Percentiles rank a stretch among this genome's conserved stretches.
phyloP scores from a whole-genome alignment of 2,329 filamentous ascomycete genomes.

The Pochonia chlamydosporia region DNA sequence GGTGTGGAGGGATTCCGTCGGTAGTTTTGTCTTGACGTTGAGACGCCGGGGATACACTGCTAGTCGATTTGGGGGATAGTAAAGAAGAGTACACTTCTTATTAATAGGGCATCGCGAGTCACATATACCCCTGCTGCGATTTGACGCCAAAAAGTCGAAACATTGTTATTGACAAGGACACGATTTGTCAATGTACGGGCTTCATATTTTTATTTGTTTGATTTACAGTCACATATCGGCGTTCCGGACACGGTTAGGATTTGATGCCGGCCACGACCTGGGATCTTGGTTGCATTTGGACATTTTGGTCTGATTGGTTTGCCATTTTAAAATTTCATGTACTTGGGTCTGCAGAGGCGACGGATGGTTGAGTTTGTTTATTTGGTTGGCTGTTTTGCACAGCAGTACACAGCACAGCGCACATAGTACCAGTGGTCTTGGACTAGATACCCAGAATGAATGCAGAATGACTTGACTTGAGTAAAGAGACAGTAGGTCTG shows the following conservation, averaged over 20 bases:
- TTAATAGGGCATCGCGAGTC: too few relatives aligned
- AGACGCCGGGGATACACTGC: neutral
- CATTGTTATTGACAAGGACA: too few relatives aligned
- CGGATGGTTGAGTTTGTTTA: neutral
- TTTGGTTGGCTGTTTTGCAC: neutral
- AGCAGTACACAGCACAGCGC: neutral
- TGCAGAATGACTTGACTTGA: neutral
- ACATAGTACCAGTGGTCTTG: neutral
- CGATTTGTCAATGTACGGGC: too few relatives aligned
- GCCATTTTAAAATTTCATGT: too few relatives aligned
- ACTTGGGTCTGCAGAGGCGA: too few relatives aligned
- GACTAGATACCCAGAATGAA: slow-evolving; percentile 8
- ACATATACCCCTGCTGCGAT: too few relatives aligned
- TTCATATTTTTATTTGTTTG: too few relatives aligned
- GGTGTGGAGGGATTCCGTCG: slow-evolving; percentile 35
- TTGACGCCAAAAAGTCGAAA: too few relatives aligned
- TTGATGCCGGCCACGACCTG: neutral
- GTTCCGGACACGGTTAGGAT: neutral
- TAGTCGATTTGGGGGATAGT: neutral
- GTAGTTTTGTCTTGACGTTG: slow-evolving; percentile 1
- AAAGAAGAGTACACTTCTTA: too few relatives aligned
- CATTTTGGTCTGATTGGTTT: too few relatives aligned
- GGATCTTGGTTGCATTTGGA: neutral
- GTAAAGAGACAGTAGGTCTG: too few relatives aligned
- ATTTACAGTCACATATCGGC: neutral